A percentile compares a stretch with the other conserved stretches of the same genome.
phyloP scores from a whole-genome alignment of 768 basidiomycete species.

The Polyporus arcularius region DNA sequence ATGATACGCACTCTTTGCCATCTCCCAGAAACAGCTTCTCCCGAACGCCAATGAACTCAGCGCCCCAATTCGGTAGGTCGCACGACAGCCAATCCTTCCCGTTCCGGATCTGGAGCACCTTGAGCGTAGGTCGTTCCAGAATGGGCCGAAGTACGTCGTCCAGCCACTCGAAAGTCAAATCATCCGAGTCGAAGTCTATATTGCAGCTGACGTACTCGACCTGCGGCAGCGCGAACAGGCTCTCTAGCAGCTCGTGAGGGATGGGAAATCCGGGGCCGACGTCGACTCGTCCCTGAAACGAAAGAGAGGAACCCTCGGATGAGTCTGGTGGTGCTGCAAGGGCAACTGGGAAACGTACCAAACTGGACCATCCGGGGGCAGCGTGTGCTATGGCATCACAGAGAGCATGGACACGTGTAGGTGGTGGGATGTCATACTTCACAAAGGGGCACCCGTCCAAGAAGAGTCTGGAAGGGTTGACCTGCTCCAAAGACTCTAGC shows the following conservation, averaged over 20 bases:
- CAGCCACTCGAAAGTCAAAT: background rate
- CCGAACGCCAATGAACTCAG: background rate
- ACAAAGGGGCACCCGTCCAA: background rate
- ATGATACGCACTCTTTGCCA: background rate
- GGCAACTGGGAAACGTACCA: background rate
- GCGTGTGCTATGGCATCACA: background rate
- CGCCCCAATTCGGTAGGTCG: background rate
- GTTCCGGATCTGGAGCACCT: constrained; percentile 3
- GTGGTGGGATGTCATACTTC: background rate
- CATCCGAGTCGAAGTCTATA: background rate
- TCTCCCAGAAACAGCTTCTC: constrained; percentile 1
- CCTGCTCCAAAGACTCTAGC: background rate
- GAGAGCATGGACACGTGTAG: background rate
- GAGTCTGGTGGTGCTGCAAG: background rate
- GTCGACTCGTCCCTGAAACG: background rate
- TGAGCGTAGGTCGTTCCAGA: background rate
- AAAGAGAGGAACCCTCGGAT: too few relatives aligned
- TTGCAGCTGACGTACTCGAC: constrained; percentile 2
- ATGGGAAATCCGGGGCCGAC: background rate
- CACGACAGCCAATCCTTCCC: background rate
- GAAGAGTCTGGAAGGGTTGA: constrained; percentile 1
- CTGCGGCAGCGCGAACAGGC: background rate
- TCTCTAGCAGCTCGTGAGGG: background rate
- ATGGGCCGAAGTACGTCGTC: background rate
- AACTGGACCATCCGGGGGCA: background rate